Conservation (phyloP, 129 eudicot species). For the Chrysanthemum makinoi region DNA sequence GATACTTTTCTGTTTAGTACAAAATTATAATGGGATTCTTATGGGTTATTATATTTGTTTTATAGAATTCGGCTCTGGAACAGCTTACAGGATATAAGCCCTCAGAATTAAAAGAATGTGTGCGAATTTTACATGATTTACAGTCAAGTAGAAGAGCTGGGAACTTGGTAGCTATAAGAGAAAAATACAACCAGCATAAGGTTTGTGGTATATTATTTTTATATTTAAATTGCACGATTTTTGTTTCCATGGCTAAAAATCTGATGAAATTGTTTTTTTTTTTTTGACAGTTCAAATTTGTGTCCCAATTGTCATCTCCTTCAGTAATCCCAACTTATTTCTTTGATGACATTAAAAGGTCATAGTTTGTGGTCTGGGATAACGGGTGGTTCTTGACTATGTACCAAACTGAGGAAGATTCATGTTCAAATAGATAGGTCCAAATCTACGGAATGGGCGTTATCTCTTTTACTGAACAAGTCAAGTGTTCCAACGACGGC, state of each 20-base stretch:
- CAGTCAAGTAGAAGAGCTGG: constrained; percentile 47
- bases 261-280: constrained; percentile 15
- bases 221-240: not conserved
- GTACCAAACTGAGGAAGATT: too few relatives aligned
- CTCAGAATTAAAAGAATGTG: not conserved
- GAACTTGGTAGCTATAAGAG: constrained; percentile 56
- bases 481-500: too few relatives aligned
- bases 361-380: not conserved
- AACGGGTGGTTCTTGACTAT: not conserved
- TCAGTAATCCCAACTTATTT: constrained; percentile 41
- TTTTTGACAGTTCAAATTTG: constrained; percentile 56
- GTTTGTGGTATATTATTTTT: constrained; percentile 27
- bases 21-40: not conserved
- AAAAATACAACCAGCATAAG: constrained; percentile 23
- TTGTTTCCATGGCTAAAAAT: not conserved
- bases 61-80: constrained; percentile 32
- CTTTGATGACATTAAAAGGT: constrained; percentile 33
- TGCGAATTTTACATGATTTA: constrained; percentile 24
- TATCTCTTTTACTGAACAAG: too few relatives aligned
- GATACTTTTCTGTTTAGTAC: not conserved
- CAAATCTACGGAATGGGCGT: too few relatives aligned
- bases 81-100: too few relatives aligned
- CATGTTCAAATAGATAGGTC: too few relatives aligned
- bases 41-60: not conserved
- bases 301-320: constrained; percentile 46